Base-by-base conservation (phyloP, 805 yeast species). In the Saturnispora sanitii region DNA sequence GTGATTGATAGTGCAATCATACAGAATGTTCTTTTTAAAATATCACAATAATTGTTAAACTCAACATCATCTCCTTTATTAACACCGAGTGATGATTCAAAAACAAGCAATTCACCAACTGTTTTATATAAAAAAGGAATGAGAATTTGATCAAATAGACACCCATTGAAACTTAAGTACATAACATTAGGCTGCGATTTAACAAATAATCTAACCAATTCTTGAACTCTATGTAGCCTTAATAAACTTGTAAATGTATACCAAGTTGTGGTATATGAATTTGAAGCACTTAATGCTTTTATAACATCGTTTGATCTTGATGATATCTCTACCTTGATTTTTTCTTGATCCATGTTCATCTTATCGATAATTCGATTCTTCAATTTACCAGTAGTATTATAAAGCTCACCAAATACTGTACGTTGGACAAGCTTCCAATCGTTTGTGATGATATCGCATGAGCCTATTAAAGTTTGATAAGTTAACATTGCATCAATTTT, bases 401-500 rank as follows among this genome's bases (percentile, higher is more conserved):
- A 56, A 34, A 50, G 48, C 28, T 56, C 60, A 6, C 55, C 47
- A 45, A 60, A 61, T 3, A 61, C 46, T n/a, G 51, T 50, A 19
- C 37, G 35, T 23, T 54, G 50, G 12, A 59, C 42, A 2, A 44
- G 25, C 9, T 47, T 39, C 55, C 54, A 50, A 15, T 50, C 49
- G 9, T 42, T 38, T 1, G 45, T 40, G 4, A 48, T 47, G 5
- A 47, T 44, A 18, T 45, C 47, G 0, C 51, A 52, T 26, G 57
- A 55, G 0, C 57, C 60, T 6, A 49, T 37, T 17, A 54, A 37
- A 4, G 51, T 46, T 33, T 51, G 54, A 37, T 52, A 59, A 2
- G 66, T 61, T 29, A 57, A 37, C 19, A 50, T 34, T 3, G 64
- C 65, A 42, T 57, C 59, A 20, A 50, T 46, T 25, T 50, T 50